Evolutionary conservation across 2,329 filamentous ascomycete genomes (phyloP).

Genomic region (Colletotrichum noveboracense): DNA sequence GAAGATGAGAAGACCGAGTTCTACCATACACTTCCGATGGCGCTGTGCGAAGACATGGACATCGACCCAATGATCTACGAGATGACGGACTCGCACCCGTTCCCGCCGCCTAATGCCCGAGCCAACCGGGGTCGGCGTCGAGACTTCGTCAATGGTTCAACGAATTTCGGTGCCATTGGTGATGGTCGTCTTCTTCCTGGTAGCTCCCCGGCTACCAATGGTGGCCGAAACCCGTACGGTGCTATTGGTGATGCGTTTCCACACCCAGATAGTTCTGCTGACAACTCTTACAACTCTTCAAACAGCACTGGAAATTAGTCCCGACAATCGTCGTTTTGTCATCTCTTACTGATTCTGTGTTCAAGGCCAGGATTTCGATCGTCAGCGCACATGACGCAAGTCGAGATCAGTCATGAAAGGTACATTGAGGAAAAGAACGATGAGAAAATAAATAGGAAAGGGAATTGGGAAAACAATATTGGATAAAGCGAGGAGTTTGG

Average conservation of each 20-base stretch:
- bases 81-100: neutral
- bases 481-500: neutral
- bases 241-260: neutral
- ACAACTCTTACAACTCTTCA: neutral
- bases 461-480: neutral
- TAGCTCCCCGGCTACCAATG: neutral
- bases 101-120: neutral
- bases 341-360: neutral
- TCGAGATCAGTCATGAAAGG: neutral
- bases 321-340: neutral
- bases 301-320: neutral
- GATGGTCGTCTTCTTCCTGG: neutral
- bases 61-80: neutral
- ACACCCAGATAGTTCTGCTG: neutral
- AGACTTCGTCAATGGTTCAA: neutral
- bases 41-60: neutral
- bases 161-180: neutral
- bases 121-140: neutral
- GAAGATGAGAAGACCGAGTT: neutral
- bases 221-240: neutral
- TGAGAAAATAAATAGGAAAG: neutral
- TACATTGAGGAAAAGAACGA: neutral
- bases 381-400: neutral
- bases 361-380: neutral
- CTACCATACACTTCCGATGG: neutral